These are phyloP conservation scores for Penicillium sp. DNA, from an alignment of 2,329 filamentous ascomycete genomes.

Conservation along the genomic window DNA sequence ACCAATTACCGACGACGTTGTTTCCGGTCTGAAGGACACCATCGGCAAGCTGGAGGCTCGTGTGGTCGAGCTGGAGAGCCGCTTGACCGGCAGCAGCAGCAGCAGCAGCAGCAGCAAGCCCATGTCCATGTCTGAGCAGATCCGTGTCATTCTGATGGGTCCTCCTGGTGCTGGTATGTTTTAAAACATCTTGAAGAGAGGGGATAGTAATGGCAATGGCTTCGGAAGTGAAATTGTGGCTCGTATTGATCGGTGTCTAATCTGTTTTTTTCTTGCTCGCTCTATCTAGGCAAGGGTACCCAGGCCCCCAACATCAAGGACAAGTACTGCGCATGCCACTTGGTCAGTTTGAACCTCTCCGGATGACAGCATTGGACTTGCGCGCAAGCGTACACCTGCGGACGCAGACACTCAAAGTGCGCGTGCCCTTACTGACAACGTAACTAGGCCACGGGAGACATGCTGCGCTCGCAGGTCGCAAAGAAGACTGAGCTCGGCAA, in stretches of 20 bases:
- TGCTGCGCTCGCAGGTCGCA: conserved; percentile 96
- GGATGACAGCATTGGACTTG: no score
- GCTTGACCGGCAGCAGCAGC: conserved; percentile 47
- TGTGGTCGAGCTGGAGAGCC: conserved; percentile 76
- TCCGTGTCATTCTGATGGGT: conserved; percentile 97
- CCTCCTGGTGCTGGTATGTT: conserved; percentile 85
- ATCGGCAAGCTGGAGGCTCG: conserved; percentile 78
- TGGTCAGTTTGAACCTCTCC: conserved; percentile 55
- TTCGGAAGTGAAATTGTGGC: not conserved
- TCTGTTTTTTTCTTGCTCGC: conserved; percentile 10
- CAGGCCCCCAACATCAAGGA: conserved; percentile 98
- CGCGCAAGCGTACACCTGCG: no score
- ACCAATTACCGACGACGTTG: conserved; percentile 71
- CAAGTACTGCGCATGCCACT: conserved; percentile 92
- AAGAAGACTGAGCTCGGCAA: conserved; percentile 92
- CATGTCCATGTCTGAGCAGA: conserved; percentile 53
- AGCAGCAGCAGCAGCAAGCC: conserved; percentile 43
- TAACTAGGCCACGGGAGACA: conserved; percentile 86
- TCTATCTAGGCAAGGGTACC: conserved; percentile 82
- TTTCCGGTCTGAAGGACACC: conserved; percentile 77
- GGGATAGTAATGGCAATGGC: not conserved
- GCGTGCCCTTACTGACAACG: conserved; percentile 2
- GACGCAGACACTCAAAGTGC: no score
- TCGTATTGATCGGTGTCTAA: conserved; percentile 12
- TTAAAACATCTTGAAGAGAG: not conserved